Base-by-base conservation (phyloP, 2,329 filamentous ascomycete genomes). In the Aspergillus fructus region DNA sequence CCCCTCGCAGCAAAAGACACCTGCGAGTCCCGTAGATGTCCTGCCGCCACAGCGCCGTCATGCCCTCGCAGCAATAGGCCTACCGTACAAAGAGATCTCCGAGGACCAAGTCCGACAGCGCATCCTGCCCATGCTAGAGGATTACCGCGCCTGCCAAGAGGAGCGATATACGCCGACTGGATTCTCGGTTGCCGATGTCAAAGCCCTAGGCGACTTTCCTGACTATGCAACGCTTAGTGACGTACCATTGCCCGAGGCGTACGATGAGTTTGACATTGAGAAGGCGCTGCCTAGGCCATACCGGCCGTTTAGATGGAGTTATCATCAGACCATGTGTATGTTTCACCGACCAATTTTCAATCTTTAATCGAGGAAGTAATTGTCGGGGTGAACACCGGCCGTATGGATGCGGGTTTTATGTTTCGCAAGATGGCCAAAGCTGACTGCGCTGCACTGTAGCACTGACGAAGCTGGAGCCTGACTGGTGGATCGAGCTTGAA, bases 401-500 rank as follows among this genome's bases (percentile, higher is more conserved):
- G 4, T 30, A 30, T 30, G 27, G 4, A 30, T 30, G 27, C 9
- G 7, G 7, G 3, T 7, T 30, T 30, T 3, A 30, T 27, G n/a
- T 15, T 40, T 40, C 7, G 23, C 39, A 30, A 11, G 5, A 15
- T 33, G 49, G 24, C 24, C 40, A 27, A 52, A 15, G 30, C 30
- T 53, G 33, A 30, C 27, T 9, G 27, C 27, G 33, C 50, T 39
- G 42, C 30, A 51, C 19, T 37, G 23, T 51, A 94, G 90, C 90
- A 2, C 78, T 93, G 8, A 87, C 83, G 43, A 96, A 91, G 64
- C 77, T 94, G 72, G 89, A 96, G 60, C 78, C 86, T 0, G 87
- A 96, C 69, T 96, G 88, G 84, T 96, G 91, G 91, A 78, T 96
- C n/a, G 91, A 96, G 74, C 81, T 96, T 2, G 90, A 94, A 64